These are phyloP conservation scores for Tuber calosporum DNA, from an alignment of 495 filamentous ascomycete genomes.

Conservation along the genomic window DNA sequence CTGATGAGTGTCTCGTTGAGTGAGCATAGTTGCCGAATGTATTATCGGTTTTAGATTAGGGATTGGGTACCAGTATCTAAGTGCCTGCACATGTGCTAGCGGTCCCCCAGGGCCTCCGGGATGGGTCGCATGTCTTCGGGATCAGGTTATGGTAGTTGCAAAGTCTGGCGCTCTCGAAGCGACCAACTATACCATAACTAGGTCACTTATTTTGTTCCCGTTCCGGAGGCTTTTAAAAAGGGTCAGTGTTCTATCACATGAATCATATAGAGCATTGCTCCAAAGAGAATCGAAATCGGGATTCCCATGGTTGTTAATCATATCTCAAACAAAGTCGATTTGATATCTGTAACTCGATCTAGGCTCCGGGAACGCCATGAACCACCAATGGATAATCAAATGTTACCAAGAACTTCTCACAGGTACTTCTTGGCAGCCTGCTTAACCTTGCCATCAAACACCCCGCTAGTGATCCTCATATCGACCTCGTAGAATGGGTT, in stretches of 20 bases:
- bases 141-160: not conserved
- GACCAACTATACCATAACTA: not conserved
- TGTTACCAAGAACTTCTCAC: constrained; percentile 42
- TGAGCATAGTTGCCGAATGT: not conserved
- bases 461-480: constrained; percentile 71
- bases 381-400: not conserved
- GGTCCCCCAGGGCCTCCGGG: not conserved
- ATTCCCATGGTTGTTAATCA: not conserved
- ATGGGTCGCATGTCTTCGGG: not conserved
- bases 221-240: not conserved
- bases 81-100: not conserved
- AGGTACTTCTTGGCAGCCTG: constrained; percentile 92
- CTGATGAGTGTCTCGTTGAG: not conserved
- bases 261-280: not conserved
- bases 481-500: constrained; percentile 83
- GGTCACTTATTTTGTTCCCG: not conserved
- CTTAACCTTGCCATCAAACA: constrained; percentile 72
- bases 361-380: constrained; percentile 1
- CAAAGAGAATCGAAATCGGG: not conserved
- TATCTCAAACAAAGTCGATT: not conserved
- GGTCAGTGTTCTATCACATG: not conserved
- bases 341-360: not conserved
- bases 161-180: not conserved
- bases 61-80: not conserved
- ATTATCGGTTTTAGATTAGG: not conserved